A percentile compares a stretch with the other conserved stretches of the same genome.
Conservation (phyloP, 1,284 basidiomycete genomes). For the Cystobasidium pallidum region DNA sequence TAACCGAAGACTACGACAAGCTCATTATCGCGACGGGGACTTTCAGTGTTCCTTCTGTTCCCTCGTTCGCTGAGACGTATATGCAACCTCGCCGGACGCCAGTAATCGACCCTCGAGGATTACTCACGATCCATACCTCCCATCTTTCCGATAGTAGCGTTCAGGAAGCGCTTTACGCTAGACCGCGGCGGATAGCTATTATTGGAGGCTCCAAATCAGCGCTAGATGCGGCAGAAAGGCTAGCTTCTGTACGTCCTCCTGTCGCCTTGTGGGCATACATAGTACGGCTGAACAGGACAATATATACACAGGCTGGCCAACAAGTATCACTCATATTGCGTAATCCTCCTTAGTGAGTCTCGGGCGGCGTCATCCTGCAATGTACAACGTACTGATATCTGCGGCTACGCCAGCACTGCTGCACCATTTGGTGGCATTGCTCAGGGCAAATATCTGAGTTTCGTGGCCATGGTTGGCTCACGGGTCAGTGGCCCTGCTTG, state of each 20-base stretch:
- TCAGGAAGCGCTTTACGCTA: slow-evolving; percentile 41
- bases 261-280: neutral
- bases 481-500: neutral
- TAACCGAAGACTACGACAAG: slow-evolving; percentile 46
- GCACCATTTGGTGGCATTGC: slow-evolving; percentile 16
- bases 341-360: slow-evolving; percentile 44
- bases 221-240: slow-evolving; percentile 48
- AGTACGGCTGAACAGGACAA: neutral
- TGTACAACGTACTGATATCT: neutral
- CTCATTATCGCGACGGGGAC: slow-evolving; percentile 48
- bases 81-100: slow-evolving; percentile 32
- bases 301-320: slow-evolving; percentile 24
- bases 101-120: slow-evolving; percentile 21
- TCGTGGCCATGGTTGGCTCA: slow-evolving; percentile 25
- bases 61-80: slow-evolving; percentile 43
- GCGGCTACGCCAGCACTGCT: neutral
- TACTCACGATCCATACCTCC: slow-evolving; percentile 47
- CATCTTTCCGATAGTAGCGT: slow-evolving; percentile 43
- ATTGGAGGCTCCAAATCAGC: slow-evolving; percentile 50
- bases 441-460: slow-evolving; percentile 20
- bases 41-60: slow-evolving; percentile 48
- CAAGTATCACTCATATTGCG: slow-evolving; percentile 47
- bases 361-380: neutral
- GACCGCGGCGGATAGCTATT: slow-evolving; percentile 43
- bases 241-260: slow-evolving; percentile 40